phyloP scores from a whole-genome alignment of 257 asterid species.

The Gynochthodes officinalis region DNA sequence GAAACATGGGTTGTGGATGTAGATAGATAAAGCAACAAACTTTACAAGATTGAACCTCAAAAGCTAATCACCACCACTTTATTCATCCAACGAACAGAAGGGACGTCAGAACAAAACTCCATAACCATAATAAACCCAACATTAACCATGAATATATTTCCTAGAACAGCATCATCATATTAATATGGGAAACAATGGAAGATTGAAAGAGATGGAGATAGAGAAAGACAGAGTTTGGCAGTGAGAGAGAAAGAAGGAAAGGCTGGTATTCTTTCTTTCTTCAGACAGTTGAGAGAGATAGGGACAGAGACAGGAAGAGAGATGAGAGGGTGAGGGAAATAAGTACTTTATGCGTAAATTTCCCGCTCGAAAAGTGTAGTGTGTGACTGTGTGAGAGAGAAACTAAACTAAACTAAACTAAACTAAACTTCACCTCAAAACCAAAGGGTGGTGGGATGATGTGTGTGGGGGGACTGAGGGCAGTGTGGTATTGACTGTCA shows the following conservation, averaged over 20 bases:
- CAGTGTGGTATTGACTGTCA: slow-evolving; percentile 16
- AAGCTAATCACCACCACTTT: neutral
- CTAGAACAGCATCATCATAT: neutral
- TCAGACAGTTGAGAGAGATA: neutral
- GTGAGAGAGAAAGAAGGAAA: slow-evolving; percentile 9
- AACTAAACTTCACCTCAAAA: too few species aligned
- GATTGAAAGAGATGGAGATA: neutral
- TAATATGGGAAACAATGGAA: neutral
- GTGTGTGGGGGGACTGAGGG: slow-evolving; percentile 9
- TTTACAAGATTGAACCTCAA: neutral
- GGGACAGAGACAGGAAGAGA: slow-evolving; percentile 11
- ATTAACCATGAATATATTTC: neutral
- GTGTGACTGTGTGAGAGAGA: slow-evolving; percentile 5
- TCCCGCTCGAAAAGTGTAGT: slow-evolving; percentile 44
- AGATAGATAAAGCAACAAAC: slow-evolving; percentile 17
- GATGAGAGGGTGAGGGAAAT: slow-evolving; percentile 12
- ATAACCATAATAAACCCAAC: too few species aligned
- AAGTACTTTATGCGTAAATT: slow-evolving; percentile 33
- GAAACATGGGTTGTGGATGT: slow-evolving; percentile 10
- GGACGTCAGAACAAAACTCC: neutral
- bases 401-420: neutral
- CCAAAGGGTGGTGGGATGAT: neutral
- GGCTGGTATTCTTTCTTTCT: neutral
- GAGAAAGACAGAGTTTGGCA: neutral
- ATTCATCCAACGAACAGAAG: neutral